Base-by-base conservation (phyloP, 129 eudicot genomes). In the Artemisia tridentata region DNA sequence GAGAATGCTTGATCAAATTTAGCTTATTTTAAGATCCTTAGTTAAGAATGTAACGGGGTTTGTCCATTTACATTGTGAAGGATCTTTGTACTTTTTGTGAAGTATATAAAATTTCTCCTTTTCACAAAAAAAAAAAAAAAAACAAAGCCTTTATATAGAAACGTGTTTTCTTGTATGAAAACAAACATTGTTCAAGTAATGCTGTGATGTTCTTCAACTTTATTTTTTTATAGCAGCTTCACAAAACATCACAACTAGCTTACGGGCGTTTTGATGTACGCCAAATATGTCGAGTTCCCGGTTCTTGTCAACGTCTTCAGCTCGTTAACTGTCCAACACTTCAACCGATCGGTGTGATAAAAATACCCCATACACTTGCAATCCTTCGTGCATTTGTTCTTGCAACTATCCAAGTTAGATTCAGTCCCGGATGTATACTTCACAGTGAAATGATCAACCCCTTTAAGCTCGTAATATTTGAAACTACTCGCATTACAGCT, bases 331-430 rank as follows among this genome's bases (percentile, higher is more conserved):
- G 79, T 50, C 92, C 92, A 87, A 63, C 92, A 87, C 68, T 77
- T 81, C 17, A 76, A 81, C 7, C 45, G 56, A 57, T 77, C 83
- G 13, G 75, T 74, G 17, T 77, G 72, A 72, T 81, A 84, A 23
- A 86, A 86, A 46, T 84, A 86, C 7, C 85, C 92, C 85, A 81
- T 5, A 18, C 88, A 86, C 83, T 81, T 84, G 65, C 92, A 86
- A 65, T 86, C 92, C 48, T 65, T 65, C 0, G 70, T 78, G 65
- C 89, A 84, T 68, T 71, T 84, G 0, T 34, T 65, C 61, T 68
- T 72, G 48, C 91, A 86, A 0, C 48, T 81, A 4, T 48, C 68
- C 68, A 51, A 67, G 12, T 53, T 74, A 48, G 75, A 83, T 58
- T 80, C 80, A 7, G 18, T 48, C 50, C 88, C 86, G 1, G 34